phyloP scores from a whole-genome alignment of 768 basidiomycete genomes.

The Hygrophoropsis aurantiaca region DNA sequence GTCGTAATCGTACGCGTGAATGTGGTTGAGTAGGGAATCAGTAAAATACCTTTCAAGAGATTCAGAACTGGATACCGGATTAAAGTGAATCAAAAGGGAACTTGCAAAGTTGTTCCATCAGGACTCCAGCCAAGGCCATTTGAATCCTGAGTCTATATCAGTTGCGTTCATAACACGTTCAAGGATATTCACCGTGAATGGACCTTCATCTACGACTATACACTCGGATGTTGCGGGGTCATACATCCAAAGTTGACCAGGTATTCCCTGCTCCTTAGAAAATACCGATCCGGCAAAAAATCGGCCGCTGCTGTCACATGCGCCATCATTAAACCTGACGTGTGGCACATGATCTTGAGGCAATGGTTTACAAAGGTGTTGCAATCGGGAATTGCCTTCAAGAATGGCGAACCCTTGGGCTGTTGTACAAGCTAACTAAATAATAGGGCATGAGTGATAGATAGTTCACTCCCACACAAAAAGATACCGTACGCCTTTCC shows the following conservation, averaged over 20 bases:
- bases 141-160: slow-evolving; percentile 41
- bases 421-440: slow-evolving; percentile 61
- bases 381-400: slow-evolving; percentile 39
- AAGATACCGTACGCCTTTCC: slow-evolving; percentile 40
- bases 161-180: slow-evolving; percentile 4
- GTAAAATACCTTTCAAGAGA: slow-evolving; percentile 60
- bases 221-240: slow-evolving; percentile 51
- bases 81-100: slow-evolving; percentile 3
- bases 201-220: slow-evolving; percentile 56
- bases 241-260: slow-evolving; percentile 59
- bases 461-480: no score
- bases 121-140: slow-evolving; percentile 68
- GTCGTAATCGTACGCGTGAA: slow-evolving; percentile 56
- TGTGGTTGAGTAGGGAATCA: slow-evolving; percentile 63
- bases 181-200: slow-evolving; percentile 53
- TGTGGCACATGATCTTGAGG: slow-evolving; percentile 38
- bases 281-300: slow-evolving; percentile 67
- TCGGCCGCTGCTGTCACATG: slow-evolving; percentile 61
- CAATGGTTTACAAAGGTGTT: slow-evolving; percentile 54
- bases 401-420: slow-evolving; percentile 55
- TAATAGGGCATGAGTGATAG: slow-evolving; percentile 6
- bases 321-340: slow-evolving; percentile 71
- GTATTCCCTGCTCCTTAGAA: slow-evolving; percentile 47
- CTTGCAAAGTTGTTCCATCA: slow-evolving; percentile 61
- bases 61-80: slow-evolving; percentile 3